These are phyloP conservation scores for Phytophthora pisi DNA, from an alignment of 352 stramenopile species.

Conservation along the genomic window DNA sequence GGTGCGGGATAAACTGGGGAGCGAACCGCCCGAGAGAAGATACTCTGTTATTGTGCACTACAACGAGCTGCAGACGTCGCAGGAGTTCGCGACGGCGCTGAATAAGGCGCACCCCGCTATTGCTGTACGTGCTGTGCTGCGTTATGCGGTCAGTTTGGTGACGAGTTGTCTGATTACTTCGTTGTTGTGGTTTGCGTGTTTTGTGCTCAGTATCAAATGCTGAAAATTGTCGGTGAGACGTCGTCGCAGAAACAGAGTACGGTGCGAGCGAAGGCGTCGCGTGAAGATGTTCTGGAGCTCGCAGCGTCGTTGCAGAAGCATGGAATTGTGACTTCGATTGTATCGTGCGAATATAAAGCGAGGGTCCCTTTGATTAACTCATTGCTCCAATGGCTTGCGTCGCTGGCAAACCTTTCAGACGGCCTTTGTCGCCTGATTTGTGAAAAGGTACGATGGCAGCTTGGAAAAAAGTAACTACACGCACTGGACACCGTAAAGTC, in stretches of 20 bases:
- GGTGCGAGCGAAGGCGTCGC: constrained; percentile 65
- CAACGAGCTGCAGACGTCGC: constrained; percentile 91
- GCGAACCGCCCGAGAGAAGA: constrained; percentile 61
- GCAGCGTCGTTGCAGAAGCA: constrained; percentile 64
- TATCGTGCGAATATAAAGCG: constrained; percentile 78
- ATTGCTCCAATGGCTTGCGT: constrained; percentile 81
- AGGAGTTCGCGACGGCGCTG: constrained; percentile 83
- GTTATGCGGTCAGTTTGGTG: not conserved
- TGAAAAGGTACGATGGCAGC: constrained; percentile 54
- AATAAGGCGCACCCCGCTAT: constrained; percentile 73
- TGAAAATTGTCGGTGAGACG: constrained; percentile 80
- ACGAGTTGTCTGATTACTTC: constrained; percentile 13
- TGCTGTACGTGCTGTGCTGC: constrained; percentile 45
- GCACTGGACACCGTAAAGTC: constrained; percentile 1
- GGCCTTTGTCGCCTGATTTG: constrained; percentile 85
- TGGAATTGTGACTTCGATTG: constrained; percentile 82
- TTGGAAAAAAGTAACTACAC: not conserved
- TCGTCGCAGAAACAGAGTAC: constrained; percentile 79
- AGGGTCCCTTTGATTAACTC: constrained; percentile 70
- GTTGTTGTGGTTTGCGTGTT: constrained; percentile 1
- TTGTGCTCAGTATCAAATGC: constrained; percentile 70
- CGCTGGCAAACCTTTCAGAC: constrained; percentile 80
- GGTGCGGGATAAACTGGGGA: constrained; percentile 52
- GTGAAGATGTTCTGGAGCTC: constrained; percentile 80
- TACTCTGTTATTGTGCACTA: constrained; percentile 93